Evolutionary conservation across 352 stramenopile genomes (phyloP).

Genomic region (Aphanomyces stellatus): DNA sequence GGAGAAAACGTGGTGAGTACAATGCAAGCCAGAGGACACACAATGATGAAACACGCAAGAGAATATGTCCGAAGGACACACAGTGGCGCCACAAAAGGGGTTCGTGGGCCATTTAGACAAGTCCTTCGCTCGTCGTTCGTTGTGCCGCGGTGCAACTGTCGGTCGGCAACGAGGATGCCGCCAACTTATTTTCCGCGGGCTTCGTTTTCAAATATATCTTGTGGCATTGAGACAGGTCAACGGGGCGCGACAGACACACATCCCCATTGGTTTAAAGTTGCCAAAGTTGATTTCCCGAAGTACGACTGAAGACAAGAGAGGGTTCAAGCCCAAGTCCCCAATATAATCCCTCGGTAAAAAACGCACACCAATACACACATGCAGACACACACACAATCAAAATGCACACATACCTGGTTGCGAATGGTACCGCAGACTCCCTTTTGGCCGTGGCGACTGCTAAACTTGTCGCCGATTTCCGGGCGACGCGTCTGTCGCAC

Average conservation of each 20-base stretch:
- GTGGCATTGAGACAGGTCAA: no score
- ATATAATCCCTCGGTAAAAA: no score
- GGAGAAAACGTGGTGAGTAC: no score
- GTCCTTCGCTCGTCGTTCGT: background rate
- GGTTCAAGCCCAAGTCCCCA: no score
- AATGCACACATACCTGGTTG: conserved; percentile 33
- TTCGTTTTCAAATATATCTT: no score
- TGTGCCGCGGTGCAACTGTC: conserved; percentile 16
- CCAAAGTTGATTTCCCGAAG: no score
- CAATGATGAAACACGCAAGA: background rate
- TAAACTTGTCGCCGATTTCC: conserved; percentile 99
- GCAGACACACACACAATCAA: conserved; percentile 5
- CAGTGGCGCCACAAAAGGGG: background rate
- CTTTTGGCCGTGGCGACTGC: conserved; percentile 98
- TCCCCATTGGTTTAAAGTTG: no score
- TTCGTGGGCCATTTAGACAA: background rate
- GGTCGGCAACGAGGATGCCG: background rate
- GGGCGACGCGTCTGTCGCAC: conserved; percentile 93
- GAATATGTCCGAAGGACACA: background rate
- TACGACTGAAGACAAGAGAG: no score
- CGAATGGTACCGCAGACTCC: conserved; percentile 97
- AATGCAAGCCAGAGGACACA: no score
- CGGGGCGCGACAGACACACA: no score
- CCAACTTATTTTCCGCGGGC: conserved; percentile 9
- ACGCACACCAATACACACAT: no score